These are phyloP conservation scores for Aulographum hederae DNA, from an alignment of 2,329 filamentous ascomycete genomes.

Conservation along the genomic window DNA sequence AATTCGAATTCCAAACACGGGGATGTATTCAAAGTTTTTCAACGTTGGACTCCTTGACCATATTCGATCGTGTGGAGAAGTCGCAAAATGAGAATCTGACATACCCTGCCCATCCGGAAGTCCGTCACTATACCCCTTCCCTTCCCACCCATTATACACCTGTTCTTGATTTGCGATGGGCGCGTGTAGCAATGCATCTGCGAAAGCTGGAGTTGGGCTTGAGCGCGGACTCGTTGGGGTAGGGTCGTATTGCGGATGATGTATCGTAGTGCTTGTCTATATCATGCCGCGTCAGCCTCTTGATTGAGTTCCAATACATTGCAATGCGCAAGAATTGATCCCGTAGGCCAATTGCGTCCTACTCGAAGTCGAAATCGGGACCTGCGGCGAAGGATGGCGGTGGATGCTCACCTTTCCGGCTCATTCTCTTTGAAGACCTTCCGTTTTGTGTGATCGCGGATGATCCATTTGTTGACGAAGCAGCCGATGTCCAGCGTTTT, in stretches of 20 bases:
- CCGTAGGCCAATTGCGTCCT: neutral
- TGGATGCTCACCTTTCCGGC: conserved; percentile 71
- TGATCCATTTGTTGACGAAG: conserved; percentile 68
- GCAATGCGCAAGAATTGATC: conserved; percentile 1
- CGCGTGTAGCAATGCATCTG: conserved; percentile 96
- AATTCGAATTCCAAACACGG: no score
- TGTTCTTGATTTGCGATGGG: conserved; percentile 81
- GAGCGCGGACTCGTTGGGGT: conserved; percentile 61
- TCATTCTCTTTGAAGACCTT: conserved; percentile 79
- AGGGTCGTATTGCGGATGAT: conserved; percentile 86
- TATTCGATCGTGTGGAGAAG: no score
- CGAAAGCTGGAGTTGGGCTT: conserved; percentile 80
- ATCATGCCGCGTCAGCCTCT: neutral
- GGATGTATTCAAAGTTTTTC: no score
- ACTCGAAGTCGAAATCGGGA: no score
- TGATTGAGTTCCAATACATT: conserved; percentile 3
- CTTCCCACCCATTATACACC: conserved; percentile 84
- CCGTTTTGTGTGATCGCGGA: conserved; percentile 93
- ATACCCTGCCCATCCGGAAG: conserved; percentile 79
- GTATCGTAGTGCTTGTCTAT: conserved; percentile 64
- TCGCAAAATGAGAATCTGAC: no score
- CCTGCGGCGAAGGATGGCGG: no score
- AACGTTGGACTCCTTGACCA: no score
- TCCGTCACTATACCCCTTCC: conserved; percentile 78
- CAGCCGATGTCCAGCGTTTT: conserved; percentile 82